phyloP scores from a whole-genome alignment of 2,329 filamentous ascomycete species.

The Trichoderma lentiforme region DNA sequence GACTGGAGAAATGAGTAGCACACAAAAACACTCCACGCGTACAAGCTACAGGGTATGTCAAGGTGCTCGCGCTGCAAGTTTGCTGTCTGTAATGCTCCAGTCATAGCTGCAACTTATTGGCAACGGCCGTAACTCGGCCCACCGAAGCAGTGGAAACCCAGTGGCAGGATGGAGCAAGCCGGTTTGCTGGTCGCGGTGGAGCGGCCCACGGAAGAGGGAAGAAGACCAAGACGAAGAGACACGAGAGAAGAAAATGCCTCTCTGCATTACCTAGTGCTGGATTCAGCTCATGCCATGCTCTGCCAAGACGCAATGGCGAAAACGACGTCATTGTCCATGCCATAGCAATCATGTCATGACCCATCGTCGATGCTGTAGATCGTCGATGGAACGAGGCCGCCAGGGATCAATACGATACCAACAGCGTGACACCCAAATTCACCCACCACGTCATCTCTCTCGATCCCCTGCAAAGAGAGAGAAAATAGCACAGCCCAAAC shows the following conservation, averaged over 20 bases:
- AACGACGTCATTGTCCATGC: not conserved
- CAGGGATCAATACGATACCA: not conserved
- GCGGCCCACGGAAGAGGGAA: not conserved
- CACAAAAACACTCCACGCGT: no score
- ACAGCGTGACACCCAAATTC: not conserved
- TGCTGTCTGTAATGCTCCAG: not conserved
- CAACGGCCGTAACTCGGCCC: not conserved
- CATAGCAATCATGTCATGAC: not conserved
- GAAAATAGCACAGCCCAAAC: not conserved
- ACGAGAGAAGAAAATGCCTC: slow-evolving; percentile 1
- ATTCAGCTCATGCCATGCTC: not conserved
- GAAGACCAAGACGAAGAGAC: not conserved
- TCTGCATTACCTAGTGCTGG: not conserved
- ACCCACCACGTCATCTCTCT: not conserved
- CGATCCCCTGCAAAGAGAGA: not conserved
- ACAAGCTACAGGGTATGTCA: no score
- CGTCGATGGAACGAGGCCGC: not conserved
- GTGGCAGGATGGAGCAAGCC: not conserved
- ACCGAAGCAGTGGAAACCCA: not conserved
- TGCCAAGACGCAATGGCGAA: not conserved
- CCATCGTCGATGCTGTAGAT: not conserved
- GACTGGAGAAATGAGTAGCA: no score
- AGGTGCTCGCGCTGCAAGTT: no score
- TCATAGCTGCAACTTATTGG: not conserved
- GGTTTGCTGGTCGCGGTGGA: not conserved